A percentile compares a stretch with the other conserved stretches of the same genome.
phyloP scores from a whole-genome alignment of 768 basidiomycete species.

The Auricularia sp. region DNA sequence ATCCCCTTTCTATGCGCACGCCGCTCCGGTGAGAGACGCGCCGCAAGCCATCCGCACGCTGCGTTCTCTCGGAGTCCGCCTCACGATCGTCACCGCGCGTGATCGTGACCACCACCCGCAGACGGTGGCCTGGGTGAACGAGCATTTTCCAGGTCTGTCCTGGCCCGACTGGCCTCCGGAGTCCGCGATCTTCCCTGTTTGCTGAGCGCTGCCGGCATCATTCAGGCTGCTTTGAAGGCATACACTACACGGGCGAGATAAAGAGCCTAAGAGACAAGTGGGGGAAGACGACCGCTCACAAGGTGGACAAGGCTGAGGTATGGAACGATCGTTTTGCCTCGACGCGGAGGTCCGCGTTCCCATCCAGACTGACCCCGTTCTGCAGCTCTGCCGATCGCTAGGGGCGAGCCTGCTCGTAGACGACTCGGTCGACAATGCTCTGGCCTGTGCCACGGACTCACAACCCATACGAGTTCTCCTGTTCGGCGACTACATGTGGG shows the following conservation, averaged over 20 bases:
- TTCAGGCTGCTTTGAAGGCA: slow-evolving; percentile 40
- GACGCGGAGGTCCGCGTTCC: background rate
- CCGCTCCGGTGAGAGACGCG: slow-evolving; percentile 51
- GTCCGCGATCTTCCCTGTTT: background rate
- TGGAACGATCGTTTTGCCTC: slow-evolving; percentile 7
- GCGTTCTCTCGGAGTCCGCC: slow-evolving; percentile 50
- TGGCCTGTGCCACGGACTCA: slow-evolving; percentile 43
- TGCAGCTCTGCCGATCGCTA: slow-evolving; percentile 52
- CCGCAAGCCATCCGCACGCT: slow-evolving; percentile 45
- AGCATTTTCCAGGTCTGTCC: slow-evolving; percentile 48
- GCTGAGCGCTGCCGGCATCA: background rate
- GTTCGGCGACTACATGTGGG: slow-evolving; percentile 74
- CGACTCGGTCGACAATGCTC: slow-evolving; percentile 71
- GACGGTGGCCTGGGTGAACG: slow-evolving; percentile 58
- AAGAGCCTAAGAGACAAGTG: slow-evolving; percentile 30
- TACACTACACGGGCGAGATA: slow-evolving; percentile 71
- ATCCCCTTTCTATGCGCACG: slow-evolving; percentile 36
- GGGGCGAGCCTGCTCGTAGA: slow-evolving; percentile 62
- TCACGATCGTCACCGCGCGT: slow-evolving; percentile 73
- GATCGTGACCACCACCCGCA: slow-evolving; percentile 40
- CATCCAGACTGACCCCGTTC: background rate
- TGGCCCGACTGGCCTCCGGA: background rate
- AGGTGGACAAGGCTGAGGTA: slow-evolving; percentile 63
- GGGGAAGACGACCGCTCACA: slow-evolving; percentile 24
- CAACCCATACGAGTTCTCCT: slow-evolving; percentile 44